phyloP scores from a whole-genome alignment of 2,329 filamentous ascomycete species.

The Diaporthe vexans region DNA sequence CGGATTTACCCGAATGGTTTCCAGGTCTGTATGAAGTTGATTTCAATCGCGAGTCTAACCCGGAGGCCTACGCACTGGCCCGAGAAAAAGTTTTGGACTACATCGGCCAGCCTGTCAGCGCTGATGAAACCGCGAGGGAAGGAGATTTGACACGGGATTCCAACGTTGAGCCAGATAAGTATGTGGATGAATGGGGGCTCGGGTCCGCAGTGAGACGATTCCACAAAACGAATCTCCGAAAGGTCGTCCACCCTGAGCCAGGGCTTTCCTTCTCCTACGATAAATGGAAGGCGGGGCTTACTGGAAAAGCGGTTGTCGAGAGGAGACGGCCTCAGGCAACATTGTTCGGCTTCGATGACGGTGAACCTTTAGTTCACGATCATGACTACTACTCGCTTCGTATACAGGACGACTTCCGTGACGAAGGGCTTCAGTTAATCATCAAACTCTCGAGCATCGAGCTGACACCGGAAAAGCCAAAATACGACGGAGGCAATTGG shows the following conservation, averaged over 20 bases:
- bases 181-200: slow-evolving; percentile 31
- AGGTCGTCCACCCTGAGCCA: slow-evolving; percentile 42
- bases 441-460: slow-evolving; percentile 73
- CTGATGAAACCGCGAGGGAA: slow-evolving; percentile 1
- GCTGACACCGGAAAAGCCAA: slow-evolving; percentile 68
- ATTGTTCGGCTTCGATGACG: neutral
- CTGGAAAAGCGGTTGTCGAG: neutral
- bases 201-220: neutral
- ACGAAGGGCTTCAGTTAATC: slow-evolving; percentile 70
- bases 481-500: slow-evolving; percentile 62
- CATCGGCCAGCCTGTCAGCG: neutral
- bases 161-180: slow-evolving; percentile 44
- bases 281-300: neutral
- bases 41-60: neutral
- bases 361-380: slow-evolving; percentile 35
- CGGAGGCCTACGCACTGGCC: neutral
- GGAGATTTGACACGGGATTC: slow-evolving; percentile 37
- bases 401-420: slow-evolving; percentile 47
- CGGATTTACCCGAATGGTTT: neutral
- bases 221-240: slow-evolving; percentile 33
- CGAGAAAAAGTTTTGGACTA: neutral
- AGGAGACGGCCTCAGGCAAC: neutral
- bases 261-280: slow-evolving; percentile 34
- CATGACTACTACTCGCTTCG: slow-evolving; percentile 43
- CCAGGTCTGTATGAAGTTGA: neutral